Evolutionary conservation across 169 alveolate genomes (phyloP), one percentile per base, ranked within the genome.

Genomic region (Eimeria falciformis): DNA sequence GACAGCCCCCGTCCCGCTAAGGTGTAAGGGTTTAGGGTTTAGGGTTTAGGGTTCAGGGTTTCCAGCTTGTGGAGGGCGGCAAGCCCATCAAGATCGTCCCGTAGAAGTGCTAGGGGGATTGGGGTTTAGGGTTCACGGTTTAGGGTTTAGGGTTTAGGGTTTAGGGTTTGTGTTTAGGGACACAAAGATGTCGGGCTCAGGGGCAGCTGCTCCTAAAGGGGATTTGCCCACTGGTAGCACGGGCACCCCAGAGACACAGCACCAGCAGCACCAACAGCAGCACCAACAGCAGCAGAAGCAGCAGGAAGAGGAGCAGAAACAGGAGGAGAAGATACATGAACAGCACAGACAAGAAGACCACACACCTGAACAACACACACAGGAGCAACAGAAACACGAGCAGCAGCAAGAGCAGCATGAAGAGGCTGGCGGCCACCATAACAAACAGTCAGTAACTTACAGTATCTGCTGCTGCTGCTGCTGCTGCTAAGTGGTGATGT

Each of bases 201-300:
- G 55, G 55, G 82, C 82, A 14, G 43, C 82, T 5, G 82, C 82
- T 9, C 46, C 46, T 5, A 69, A 69, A 37, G 82, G 82, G 12
- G 82, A 69, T 29, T 29, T 69, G 82, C 82, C 82, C n/a, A 69
- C 82, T 27, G 82, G 55, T 29, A 69, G 82, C 43, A 69, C 82
- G 43, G 82, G 82, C 55, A 69, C 82, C 18, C 82, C 82, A 21
- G 82, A 77, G 86, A 37, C 21, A 66, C 86, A 45, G 62, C 86
- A 47, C 50, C 50, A 33, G 82, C 86, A 45, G 62, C 45, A 77
- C 37, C 86, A 77, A 43, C 82, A 69, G 82, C 82, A 69, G 82
- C 82, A 23, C 11, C 75, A 18, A 18, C 75, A 65, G 40, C 12
- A 65, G 27, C 75, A 65, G 21, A 6, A 65, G 40, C 17, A 65